Conservation (phyloP, 768 basidiomycete genomes). For the Mycena haematopus region DNA sequence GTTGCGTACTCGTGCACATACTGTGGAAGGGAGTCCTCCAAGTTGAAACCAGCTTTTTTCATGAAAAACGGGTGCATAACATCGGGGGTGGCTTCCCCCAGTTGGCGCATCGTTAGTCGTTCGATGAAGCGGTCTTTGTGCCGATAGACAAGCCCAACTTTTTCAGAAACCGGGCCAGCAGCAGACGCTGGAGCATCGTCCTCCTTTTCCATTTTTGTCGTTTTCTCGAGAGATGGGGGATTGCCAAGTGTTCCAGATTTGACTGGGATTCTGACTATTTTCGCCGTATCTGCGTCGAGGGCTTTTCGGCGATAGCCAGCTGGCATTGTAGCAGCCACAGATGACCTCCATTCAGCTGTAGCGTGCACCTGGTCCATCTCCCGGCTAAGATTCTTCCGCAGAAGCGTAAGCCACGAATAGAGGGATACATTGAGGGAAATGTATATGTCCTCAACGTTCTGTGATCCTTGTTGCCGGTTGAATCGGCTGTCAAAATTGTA, state of each 20-base stretch:
- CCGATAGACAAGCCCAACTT: constrained; percentile 53
- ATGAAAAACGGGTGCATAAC: constrained; percentile 89
- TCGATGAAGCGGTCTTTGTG: constrained; percentile 72
- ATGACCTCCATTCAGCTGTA: constrained; percentile 59
- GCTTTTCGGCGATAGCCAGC: constrained; percentile 46
- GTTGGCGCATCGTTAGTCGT: constrained; percentile 81
- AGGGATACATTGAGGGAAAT: constrained; percentile 85
- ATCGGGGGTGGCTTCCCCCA: constrained; percentile 89
- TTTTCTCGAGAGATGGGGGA: constrained; percentile 11
- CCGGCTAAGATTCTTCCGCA: constrained; percentile 75
- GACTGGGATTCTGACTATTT: constrained; percentile 7
- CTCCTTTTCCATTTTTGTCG: not conserved
- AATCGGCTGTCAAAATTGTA: constrained; percentile 82
- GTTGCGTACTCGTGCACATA: constrained; percentile 89
- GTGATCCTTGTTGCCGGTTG: constrained; percentile 55
- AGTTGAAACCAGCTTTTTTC: constrained; percentile 82
- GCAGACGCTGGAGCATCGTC: not conserved
- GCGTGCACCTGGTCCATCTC: constrained; percentile 80
- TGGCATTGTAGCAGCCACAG: constrained; percentile 38
- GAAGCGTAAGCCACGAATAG: constrained; percentile 81
- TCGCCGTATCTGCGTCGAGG: constrained; percentile 42
- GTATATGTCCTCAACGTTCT: constrained; percentile 77
- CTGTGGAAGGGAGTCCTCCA: constrained; percentile 85
- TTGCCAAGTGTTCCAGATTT: constrained; percentile 24
- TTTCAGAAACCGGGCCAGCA: constrained; percentile 30